Percentiles rank a stretch among this genome's conserved stretches.
These are phyloP conservation scores for Aphanocladium album DNA, from an alignment of 2,329 filamentous ascomycete genomes.

Conservation along the genomic window DNA sequence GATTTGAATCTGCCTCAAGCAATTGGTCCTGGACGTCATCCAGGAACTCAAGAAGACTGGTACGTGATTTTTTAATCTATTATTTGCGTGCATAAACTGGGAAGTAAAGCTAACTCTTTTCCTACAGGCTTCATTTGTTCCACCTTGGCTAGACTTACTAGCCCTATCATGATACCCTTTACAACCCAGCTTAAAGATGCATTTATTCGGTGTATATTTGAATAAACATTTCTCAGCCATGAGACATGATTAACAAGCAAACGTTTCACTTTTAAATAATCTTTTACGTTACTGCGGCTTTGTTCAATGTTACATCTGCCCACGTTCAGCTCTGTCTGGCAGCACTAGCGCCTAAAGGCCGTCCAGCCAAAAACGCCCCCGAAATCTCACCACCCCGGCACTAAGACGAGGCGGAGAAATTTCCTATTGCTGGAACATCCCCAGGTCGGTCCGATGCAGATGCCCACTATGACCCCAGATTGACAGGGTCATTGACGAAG, in stretches of 20 bases:
- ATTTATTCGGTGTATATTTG: not conserved
- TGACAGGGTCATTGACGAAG: not conserved
- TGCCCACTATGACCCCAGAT: not conserved
- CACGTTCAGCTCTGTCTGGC: not conserved
- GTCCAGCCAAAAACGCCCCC: not conserved
- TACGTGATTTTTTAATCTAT: not conserved
- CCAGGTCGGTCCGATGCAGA: not conserved
- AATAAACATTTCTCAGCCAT: no score
- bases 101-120: not conserved
- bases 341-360: not conserved
- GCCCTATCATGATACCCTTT: no score
- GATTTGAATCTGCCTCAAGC: conserved; percentile 20
- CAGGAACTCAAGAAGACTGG: conserved; percentile 15
- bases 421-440: not conserved
- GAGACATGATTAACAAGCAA: no score
- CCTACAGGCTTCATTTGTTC: conserved; percentile 12
- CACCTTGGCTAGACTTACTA: conserved; percentile 10
- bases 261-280: no score
- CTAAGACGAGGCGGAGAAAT: not conserved
- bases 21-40: conserved; percentile 9
- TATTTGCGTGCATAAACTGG: not conserved
- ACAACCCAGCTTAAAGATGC: no score
- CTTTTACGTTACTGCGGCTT: no score
- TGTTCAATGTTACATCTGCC: not conserved
- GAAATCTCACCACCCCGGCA: not conserved